Evolutionary conservation across 495 filamentous ascomycete species (phyloP).

Genomic region (Talaromyces proteolyticus): DNA sequence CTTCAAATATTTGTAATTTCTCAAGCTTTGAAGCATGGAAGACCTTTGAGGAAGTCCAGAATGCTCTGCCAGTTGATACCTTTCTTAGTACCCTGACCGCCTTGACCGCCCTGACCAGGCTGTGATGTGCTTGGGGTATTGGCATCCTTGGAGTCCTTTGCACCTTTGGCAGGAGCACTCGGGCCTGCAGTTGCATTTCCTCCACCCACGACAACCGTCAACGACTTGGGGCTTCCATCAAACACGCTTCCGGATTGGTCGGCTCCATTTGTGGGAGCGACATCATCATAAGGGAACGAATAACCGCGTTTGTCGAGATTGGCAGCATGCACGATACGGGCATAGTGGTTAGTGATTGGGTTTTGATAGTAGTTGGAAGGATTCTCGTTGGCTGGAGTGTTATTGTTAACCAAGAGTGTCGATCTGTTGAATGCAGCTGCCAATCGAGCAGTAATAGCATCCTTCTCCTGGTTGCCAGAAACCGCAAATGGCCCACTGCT

Average conservation of each 20-base stretch:
- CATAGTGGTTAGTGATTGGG: slow-evolving; percentile 64
- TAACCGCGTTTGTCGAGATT: slow-evolving; percentile 62
- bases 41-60: neutral
- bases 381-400: slow-evolving; percentile 44
- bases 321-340: slow-evolving; percentile 57
- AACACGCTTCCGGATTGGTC: slow-evolving; percentile 63
- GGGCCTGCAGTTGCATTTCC: slow-evolving; percentile 3
- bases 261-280: slow-evolving; percentile 45
- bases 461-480: slow-evolving; percentile 35
- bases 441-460: slow-evolving; percentile 57
- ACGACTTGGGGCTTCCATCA: slow-evolving; percentile 46
- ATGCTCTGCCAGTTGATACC: neutral
- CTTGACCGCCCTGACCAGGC: too few relatives aligned
- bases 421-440: slow-evolving; percentile 65
- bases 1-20: too few relatives aligned
- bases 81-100: too few relatives aligned
- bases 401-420: slow-evolving; percentile 44
- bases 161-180: neutral
- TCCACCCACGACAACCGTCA: slow-evolving; percentile 62
- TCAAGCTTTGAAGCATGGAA: neutral
- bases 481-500: slow-evolving; percentile 62
- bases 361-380: slow-evolving; percentile 47
- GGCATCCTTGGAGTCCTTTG: neutral
- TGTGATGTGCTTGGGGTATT: neutral
- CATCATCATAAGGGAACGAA: slow-evolving; percentile 78